phyloP scores from a whole-genome alignment of 192 early-diverging fungal species.

The Podochytrium sp. region DNA sequence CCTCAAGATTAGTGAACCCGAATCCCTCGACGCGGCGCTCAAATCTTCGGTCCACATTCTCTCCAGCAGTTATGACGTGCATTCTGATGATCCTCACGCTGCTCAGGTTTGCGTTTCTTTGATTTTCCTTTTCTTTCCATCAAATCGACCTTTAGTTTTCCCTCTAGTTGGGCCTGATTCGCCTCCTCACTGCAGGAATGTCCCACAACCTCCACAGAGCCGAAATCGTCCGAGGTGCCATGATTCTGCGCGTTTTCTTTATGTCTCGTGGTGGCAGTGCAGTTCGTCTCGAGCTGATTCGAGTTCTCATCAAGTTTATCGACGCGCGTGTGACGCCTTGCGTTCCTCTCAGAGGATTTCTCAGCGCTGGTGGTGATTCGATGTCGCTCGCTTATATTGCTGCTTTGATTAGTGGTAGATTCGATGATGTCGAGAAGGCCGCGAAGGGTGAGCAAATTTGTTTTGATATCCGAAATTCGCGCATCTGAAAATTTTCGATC shows the following conservation, averaged over 20 bases:
- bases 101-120: no score
- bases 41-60: background rate
- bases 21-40: background rate
- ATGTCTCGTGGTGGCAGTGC: slow-evolving; percentile 7
- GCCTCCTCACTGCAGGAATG: background rate
- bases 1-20: background rate
- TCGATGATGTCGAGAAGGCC: background rate
- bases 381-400: slow-evolving; percentile 18
- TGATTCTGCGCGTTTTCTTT: slow-evolving; percentile 12
- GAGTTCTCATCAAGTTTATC: slow-evolving; percentile 3
- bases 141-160: no score
- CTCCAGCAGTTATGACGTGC: background rate
- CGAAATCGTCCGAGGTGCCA: slow-evolving; percentile 3
- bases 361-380: slow-evolving; percentile 3
- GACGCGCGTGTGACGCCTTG: background rate
- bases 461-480: background rate
- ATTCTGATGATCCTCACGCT: background rate
- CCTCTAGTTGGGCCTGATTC: background rate
- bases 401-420: background rate
- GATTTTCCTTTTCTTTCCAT: no score
- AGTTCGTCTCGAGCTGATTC: background rate
- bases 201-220: background rate
- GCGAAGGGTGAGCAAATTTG: background rate
- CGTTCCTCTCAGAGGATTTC: background rate
- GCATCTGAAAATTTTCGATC: background rate